Base-by-base conservation (phyloP, 2,329 filamentous ascomycete species). In the Aspergillus niger region DNA sequence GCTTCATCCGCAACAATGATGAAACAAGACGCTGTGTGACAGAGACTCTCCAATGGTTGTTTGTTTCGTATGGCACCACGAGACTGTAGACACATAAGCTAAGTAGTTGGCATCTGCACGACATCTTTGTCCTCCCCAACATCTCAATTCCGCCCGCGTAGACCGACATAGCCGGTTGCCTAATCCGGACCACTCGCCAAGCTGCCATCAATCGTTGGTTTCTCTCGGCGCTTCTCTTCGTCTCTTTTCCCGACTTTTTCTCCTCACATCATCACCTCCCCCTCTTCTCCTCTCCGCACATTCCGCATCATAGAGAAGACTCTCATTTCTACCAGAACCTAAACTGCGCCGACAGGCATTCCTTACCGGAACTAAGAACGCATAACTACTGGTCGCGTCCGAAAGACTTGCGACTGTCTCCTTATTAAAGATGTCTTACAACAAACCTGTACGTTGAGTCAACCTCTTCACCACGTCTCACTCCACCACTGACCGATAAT, bases 391-490 rank as follows among this genome's bases (percentile, higher is more conserved):
- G 15, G 24, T 13, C 15, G 4, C n/a, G 13, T 54, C 51, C 3
- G 15, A 8, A 32, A 20, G 13, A 36, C 32, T 13, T 36, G n/a
- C 49, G 3, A 22, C 41, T 11, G 41, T 22, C 17, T 24, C 17
- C 20, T 15, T 22, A 36, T 32, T 5, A 53, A 68, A 63, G 6
- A 74, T 74, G 72, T 73, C 72, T 36, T 72, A 72, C 61, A 69
- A 68, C 59, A 74, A 74, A 56, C 72, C 72, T 8, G 72, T 74
- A 65, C 55, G 71, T 66, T 22, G 24, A 54, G 47, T 38, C 11
- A 32, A 30, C 53, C 39, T 10, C 5, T 11, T 24, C 47, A 41
- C 48, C 24, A 24, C 5, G 3, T 22, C 20, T 10, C 10, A 44
- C 38, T 38, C 17, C 24, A 22, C 8, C 20, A 11, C 5, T 22